These are phyloP conservation scores for Pseudogymnoascus sp. DNA, from an alignment of 2,329 filamentous ascomycete species.

Conservation along the genomic window DNA sequence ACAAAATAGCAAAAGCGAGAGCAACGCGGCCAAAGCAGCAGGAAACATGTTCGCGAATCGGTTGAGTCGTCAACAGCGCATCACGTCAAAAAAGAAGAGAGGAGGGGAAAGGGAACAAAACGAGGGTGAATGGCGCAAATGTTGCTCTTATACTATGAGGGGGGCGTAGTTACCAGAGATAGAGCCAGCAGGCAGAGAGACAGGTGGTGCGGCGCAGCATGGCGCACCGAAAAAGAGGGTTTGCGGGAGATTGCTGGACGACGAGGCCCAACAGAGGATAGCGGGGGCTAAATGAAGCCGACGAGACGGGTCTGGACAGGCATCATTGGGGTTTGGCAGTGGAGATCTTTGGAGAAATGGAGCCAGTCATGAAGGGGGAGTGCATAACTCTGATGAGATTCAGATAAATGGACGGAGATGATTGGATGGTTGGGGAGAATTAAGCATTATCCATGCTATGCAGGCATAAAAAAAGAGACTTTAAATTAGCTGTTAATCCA, in stretches of 20 bases:
- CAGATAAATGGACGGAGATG: neutral
- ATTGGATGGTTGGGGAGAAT: neutral
- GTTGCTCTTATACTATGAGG: neutral
- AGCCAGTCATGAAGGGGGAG: neutral
- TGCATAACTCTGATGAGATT: neutral
- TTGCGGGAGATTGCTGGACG: neutral
- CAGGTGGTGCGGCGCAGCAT: neutral
- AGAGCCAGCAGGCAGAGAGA: neutral
- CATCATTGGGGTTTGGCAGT: neutral
- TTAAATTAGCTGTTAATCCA: neutral
- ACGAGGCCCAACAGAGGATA: neutral
- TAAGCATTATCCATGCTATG: neutral
- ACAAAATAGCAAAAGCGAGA: neutral
- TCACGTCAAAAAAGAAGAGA: neutral
- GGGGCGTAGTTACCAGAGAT: too few species aligned
- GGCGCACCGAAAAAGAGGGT: neutral
- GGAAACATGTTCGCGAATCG: neutral
- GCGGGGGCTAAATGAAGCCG: neutral
- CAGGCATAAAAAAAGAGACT: neutral
- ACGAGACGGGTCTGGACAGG: neutral
- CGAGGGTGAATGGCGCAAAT: neutral
- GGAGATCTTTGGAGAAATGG: neutral
- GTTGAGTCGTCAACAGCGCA: neutral
- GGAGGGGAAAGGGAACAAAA: neutral
- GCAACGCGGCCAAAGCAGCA: slow-evolving; percentile 9